Evolutionary conservation across 1,284 basidiomycete genomes (phyloP), one percentile per base, ranked within the genome.

Genomic region (Malassezia globosa): DNA sequence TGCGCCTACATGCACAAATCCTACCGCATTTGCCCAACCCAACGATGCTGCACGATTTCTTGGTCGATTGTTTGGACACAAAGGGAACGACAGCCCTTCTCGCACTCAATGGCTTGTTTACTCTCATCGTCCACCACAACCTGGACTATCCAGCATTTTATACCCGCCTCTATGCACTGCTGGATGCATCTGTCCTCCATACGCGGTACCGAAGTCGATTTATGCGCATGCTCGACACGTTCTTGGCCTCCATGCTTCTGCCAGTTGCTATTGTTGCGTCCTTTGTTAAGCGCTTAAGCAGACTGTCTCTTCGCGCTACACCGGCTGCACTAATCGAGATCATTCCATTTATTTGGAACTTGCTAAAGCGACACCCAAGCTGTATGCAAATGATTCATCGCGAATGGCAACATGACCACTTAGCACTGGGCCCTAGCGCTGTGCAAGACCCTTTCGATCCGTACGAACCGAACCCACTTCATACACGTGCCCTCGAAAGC

Each of bases 131-230:
- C 43, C 81, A 87, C 47, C 90, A 95, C 72, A 95, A 96, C 66
- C 77, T 97, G 25, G 90, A 96, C 69, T 96, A 94, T 66, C 92
- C 94, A 3, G 82, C 82, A 7, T 96, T 99, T 74, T 99, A 95
- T 76, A 84, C 82, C 4, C 81, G 84, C n/a, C 77, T 99, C 3
- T 97, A 97, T 64, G 79, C 81, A 1, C 85, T 96, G 66, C 77
- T 97, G 10, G 64, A 64, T 33, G 63, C 64, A 1, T 80, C 88
- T 23, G 79, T 95, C 2, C 78, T 99, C 19, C 92, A 97, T 68
- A 80, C 87, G 53, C 88, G 86, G 65, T 85, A 95, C 69, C 80
- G 92, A 10, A 84, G 92, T 1, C 81, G 92, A 27, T 97, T 97
- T 75, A 90, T 99, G 79, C 81, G 92, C 33, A 77, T 97, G 58